A percentile compares a stretch with the other conserved stretches of the same genome.
Conservation (phyloP, 1,139 yeast species). For the Barnettozyma hawaiiensis region DNA sequence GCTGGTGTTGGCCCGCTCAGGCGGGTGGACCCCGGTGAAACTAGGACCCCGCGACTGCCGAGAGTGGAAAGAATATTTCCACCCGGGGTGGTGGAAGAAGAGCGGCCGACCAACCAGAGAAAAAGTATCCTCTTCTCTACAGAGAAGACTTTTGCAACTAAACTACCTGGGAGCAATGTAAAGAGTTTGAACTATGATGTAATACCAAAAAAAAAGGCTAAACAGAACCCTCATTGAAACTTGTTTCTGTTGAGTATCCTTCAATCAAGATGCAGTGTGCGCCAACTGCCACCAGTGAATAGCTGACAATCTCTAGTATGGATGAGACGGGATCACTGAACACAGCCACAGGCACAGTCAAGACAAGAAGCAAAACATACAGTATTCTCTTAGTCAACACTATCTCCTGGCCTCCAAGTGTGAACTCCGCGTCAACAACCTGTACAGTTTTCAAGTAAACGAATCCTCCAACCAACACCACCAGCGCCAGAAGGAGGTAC, state of each 20-base stretch:
- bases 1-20: too few species aligned
- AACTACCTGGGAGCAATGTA: not conserved
- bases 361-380: not conserved
- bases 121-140: not conserved
- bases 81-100: too few species aligned
- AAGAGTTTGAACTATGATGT: not conserved
- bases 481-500: constrained; percentile 6
- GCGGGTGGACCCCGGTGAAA: not conserved
- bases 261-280: constrained; percentile 11
- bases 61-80: too few species aligned
- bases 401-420: not conserved
- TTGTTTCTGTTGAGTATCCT: constrained; percentile 11
- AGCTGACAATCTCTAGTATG: constrained; percentile 5
- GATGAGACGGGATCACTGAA: constrained; percentile 7
- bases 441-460: constrained; percentile 3
- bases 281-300: constrained; percentile 4
- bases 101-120: too few species aligned
- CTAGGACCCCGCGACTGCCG: too few species aligned
- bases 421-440: constrained; percentile 4
- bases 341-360: constrained; percentile 6
- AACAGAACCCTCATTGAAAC: constrained; percentile 14
- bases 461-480: constrained; percentile 1
- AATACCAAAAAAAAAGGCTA: too few species aligned
- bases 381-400: constrained; percentile 4
- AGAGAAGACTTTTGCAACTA: not conserved